Base-by-base conservation (phyloP, 108 stramenopile species). In the Stephanodiscus triporus region DNA sequence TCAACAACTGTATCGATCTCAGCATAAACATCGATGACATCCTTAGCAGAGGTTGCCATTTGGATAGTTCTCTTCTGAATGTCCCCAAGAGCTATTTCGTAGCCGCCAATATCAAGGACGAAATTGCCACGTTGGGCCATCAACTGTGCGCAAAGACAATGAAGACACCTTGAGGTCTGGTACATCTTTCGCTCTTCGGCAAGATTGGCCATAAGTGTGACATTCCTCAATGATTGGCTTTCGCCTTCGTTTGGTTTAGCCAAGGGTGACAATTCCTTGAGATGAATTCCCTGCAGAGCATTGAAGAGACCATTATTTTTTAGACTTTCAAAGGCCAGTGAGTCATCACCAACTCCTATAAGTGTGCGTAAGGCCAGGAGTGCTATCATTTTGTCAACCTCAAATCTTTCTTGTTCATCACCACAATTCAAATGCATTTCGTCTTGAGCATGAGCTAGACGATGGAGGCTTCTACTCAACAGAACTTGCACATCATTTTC, bases 281-380 rank as follows among this genome's bases (percentile, higher is more conserved):
- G 22, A 50, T 59, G 68, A 23, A 49, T 23, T 50, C 60, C 37
- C 29, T 68, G 19, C 22, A 83, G 56, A 14, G 54, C 53, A 24
- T 26, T 32, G 23, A 22, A 48, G 14, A 66, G 70, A n/a, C 66
- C 63, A 72, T 72, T 49, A 32, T 37, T 50, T 24, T 58, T 38
- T 50, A 63, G 50, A 22, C 45, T 47, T 24, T 62, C 49, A 32
- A 49, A 47, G 17, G 69, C 65, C 42, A 82, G 37, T 0, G 68
- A 58, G 48, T 85, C 81, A 20, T 85, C 72, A 22, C 71, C 80
- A 22, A 78, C 34, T 50, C 77, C 84, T 22, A 85, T 10, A 23
- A 81, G 38, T 45, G 77, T 74, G 50, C 80, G 66, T 40, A 85
- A 65, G 7, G 68, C 59, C 4, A 80, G 56, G 29, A 71, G 37